Evolutionary conservation across 2,329 filamentous ascomycete genomes (phyloP).

Genomic region (Hypoxylon rubiginosum): DNA sequence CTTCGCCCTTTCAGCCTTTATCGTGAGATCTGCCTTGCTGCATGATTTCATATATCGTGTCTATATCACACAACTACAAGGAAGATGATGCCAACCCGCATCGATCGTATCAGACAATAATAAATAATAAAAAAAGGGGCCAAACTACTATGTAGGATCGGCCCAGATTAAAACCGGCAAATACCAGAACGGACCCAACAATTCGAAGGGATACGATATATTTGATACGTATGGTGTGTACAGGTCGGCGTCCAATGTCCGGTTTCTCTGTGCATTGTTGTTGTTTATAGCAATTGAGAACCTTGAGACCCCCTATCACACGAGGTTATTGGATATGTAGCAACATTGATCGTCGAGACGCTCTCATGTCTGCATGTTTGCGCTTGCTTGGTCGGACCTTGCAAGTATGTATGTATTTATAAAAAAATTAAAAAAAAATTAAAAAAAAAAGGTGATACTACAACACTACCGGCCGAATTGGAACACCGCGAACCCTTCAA

Average conservation of each 20-base stretch:
- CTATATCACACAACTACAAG: slow-evolving; percentile 1
- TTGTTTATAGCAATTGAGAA: slow-evolving; percentile 14
- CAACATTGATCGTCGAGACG: slow-evolving; percentile 11
- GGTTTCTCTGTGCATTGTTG: slow-evolving; percentile 20
- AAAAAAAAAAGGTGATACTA: slow-evolving; percentile 25
- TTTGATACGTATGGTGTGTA: slow-evolving; percentile 1
- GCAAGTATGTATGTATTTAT: too few relatives aligned
- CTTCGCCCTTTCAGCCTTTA: slow-evolving; percentile 9
- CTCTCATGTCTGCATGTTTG: slow-evolving; percentile 19
- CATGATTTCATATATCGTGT: slow-evolving; percentile 25
- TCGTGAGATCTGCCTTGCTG: slow-evolving; percentile 39
- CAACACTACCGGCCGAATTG: slow-evolving; percentile 8
- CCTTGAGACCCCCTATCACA: slow-evolving; percentile 24
- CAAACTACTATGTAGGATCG: slow-evolving; percentile 30
- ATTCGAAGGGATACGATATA: slow-evolving; percentile 31
- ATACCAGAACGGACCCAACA: slow-evolving; percentile 36
- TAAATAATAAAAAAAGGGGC: slow-evolving; percentile 24
- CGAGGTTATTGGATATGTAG: neutral
- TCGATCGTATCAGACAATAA: slow-evolving; percentile 13
- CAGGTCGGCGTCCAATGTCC: slow-evolving; percentile 34
- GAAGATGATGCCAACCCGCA: slow-evolving; percentile 48
- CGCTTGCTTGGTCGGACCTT: slow-evolving; percentile 26
- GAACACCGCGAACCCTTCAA: slow-evolving; percentile 7
- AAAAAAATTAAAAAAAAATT: too few relatives aligned
- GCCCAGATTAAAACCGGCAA: slow-evolving; percentile 37